Conservation (phyloP, 148 eudicot species). For the Chenopodium berlandieri region DNA sequence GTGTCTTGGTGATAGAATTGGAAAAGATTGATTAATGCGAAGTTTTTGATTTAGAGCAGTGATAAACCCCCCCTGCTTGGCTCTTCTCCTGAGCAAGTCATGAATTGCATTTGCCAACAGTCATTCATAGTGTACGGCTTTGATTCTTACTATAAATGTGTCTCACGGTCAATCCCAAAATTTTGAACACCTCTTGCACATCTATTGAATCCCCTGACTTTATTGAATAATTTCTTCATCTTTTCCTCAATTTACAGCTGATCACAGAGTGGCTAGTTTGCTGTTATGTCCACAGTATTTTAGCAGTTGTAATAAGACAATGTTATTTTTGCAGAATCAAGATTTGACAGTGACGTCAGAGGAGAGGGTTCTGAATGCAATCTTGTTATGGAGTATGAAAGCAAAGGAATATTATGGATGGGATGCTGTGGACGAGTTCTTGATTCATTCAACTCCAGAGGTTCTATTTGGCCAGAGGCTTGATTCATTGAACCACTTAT, state of each 20-base stretch:
- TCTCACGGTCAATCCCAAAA: constrained; percentile 19
- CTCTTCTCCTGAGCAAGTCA: constrained; percentile 1
- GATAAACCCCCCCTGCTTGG: background rate
- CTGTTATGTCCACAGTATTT: constrained; percentile 21
- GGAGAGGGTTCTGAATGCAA: constrained; percentile 84
- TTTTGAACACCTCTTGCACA: constrained; percentile 13
- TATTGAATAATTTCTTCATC: constrained; percentile 14
- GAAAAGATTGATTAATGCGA: constrained; percentile 8
- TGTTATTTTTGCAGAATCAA: constrained; percentile 78
- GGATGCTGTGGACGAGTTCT: constrained; percentile 62
- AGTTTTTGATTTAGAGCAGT: constrained; percentile 13
- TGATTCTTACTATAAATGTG: constrained; percentile 18
- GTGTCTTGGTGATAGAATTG: background rate
- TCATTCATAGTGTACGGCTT: constrained; percentile 10
- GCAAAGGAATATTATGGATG: constrained; percentile 59
- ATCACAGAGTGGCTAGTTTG: constrained; percentile 21
- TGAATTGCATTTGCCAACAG: background rate
- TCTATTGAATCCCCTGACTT: constrained; percentile 18
- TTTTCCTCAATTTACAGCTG: constrained; percentile 6
- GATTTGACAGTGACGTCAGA: constrained; percentile 92
- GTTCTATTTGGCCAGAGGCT: constrained; percentile 69
- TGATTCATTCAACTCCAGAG: constrained; percentile 55
- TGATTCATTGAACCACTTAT: constrained; percentile 43
- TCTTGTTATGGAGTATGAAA: constrained; percentile 70
- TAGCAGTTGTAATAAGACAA: constrained; percentile 27